Base-by-base conservation (phyloP, 441 rosid species). In the Adansonia rubrostipa region DNA sequence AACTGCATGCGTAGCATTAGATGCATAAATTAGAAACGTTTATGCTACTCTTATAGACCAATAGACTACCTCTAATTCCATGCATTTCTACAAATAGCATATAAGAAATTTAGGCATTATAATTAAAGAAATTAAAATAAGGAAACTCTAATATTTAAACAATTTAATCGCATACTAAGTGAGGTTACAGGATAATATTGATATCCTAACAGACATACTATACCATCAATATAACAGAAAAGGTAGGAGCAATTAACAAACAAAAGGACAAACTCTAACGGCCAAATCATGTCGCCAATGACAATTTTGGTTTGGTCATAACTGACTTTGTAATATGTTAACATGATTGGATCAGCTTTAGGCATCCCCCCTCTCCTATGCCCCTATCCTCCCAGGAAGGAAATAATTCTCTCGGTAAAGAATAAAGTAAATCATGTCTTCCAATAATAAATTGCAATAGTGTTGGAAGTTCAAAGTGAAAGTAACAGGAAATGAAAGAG, bases 1-100 rank as follows among this genome's bases (percentile, higher is more conserved):
- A 95, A 93, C 94, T 95, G 88, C 90, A 89, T 19, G 47, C 10
- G 66, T 33, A 75, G 76, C 54, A 81, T 61, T n/a, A 77, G 33
- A 66, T 47, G 40, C 53, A 53, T 56, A 70, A 67, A 74, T 4
- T 68, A 24, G 77, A 81, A 62, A 47, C 63, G 75, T 17, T 60
- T 8, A 3, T 64, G 69, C 47, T 51, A 79, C 48, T 19, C 53
- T 19, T 61, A 48, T 20, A 24, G 61, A 48, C 9, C 73, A 78
- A 58, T 24, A 40, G 14, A 56, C 9, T 66, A 22, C 13, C 14
- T 9, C 36, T 47, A 48, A 62, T 4, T 71, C 45, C 4, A 14
- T 11, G 51, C 76, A 82, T 50, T 70, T 45, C 68, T 15, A 11
- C 54, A 15, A 61, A 50, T 57, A 19, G 22, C 15, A 44, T 9